phyloP scores from a whole-genome alignment of 2,329 filamentous ascomycete genomes.

The Sporothrix schenckii region DNA sequence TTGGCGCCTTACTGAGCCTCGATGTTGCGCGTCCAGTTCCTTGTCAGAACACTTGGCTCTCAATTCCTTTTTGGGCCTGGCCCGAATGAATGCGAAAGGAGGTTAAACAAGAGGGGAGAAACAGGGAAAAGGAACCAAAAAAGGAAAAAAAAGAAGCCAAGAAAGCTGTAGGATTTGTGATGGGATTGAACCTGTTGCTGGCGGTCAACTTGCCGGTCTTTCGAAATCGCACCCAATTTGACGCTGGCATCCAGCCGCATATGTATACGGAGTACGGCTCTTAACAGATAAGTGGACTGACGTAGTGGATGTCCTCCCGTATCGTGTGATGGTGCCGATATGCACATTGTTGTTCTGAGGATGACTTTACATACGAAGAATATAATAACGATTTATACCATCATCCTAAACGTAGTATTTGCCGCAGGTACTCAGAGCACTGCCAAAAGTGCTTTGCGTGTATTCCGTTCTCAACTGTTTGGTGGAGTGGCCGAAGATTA shows the following conservation, averaged over 20 bases:
- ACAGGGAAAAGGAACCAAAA: not conserved
- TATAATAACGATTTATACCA: too few relatives aligned
- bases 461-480: not conserved
- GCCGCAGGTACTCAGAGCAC: not conserved
- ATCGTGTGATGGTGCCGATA: too few relatives aligned
- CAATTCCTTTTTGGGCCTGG: conserved; percentile 15
- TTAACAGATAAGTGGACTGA: too few relatives aligned
- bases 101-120: not conserved
- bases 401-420: too few relatives aligned
- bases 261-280: too few relatives aligned
- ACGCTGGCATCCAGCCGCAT: too few relatives aligned
- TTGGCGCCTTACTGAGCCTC: conserved; percentile 26
- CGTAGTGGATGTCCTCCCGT: too few relatives aligned
- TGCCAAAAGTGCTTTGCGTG: conserved; percentile 15
- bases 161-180: not conserved
- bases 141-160: not conserved
- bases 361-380: too few relatives aligned
- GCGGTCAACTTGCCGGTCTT: not conserved
- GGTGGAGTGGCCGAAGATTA: not conserved
- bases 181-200: not conserved
- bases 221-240: too few relatives aligned
- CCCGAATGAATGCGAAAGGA: not conserved
- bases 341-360: too few relatives aligned
- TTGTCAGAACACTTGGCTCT: conserved; percentile 10
- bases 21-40: not conserved